Base-by-base conservation (phyloP, 2,329 filamentous ascomycete genomes). In the Pyricularia pennisetigena region DNA sequence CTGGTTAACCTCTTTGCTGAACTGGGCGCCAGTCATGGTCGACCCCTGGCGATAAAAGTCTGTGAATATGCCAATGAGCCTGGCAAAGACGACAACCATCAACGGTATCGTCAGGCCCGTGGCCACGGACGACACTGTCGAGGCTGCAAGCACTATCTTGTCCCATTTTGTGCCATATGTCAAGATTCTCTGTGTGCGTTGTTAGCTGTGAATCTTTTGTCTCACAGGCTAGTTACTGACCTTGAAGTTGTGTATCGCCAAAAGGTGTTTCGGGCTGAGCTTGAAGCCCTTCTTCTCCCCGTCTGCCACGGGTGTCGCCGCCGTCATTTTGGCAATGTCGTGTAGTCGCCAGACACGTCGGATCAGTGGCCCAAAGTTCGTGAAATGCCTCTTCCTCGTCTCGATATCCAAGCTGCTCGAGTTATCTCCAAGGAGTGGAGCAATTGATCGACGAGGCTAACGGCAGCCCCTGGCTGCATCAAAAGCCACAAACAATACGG, bases 1-100 rank as follows among this genome's bases (percentile, higher is more conserved):
- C n/a, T 72, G 71, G n/a, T 69, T 72, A 28, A 77, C 76, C 14
- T 72, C 72, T 8, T 67, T 67, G 23, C 71, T 70, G 67, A 76
- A 77, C 59, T 72, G 68, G 20, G 72, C 72, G 29, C 73, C 71
- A 9, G 74, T 76, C 57, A 73, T 59, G 4, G 70, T 70, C 66
- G 59, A 73, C 67, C 23, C 69, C 69, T 71, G 68, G 4, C 70
- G 71, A 68, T 76, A 76, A 69, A 74, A 76, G 4, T 72, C 73
- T 1, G 74, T 76, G 68, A 77, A 77, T 8, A 74, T 73, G n/a
- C 72, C 73, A 8, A 76, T 74, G 65, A 77, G 72, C 16, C 72
- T 72, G 0, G 75, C 85, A 74, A 87, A 87, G 4, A 87, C 78
- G 12, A 88, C 81, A 68, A 86, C 88, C 82, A 88, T 86, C 32